Evolutionary conservation across 1,284 basidiomycete species (phyloP).

Genomic region (Puccinia horiana): DNA sequence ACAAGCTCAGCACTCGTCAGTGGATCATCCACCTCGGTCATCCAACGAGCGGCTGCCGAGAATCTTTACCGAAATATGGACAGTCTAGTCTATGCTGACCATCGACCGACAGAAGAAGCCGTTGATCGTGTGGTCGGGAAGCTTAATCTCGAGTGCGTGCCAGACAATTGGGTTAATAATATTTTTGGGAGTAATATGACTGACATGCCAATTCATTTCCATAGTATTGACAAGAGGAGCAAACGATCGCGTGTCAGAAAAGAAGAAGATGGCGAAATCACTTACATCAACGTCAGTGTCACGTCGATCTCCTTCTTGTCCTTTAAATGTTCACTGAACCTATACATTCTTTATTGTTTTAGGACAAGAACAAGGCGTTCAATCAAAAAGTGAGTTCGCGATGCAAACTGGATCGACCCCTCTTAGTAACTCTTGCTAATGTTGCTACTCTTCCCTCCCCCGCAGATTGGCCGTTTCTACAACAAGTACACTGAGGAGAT

Average conservation of each 20-base stretch:
- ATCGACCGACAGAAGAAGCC: constrained; percentile 88
- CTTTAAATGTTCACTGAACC: not conserved
- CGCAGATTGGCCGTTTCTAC: constrained; percentile 88
- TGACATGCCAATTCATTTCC: not conserved
- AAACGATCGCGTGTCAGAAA: constrained; percentile 87
- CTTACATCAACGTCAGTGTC: constrained; percentile 91
- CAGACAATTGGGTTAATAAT: not conserved
- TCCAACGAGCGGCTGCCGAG: constrained; percentile 64
- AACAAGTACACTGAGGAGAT: constrained; percentile 96
- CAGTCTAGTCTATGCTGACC: constrained; percentile 77
- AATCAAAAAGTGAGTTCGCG: constrained; percentile 82
- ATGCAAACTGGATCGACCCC: not conserved
- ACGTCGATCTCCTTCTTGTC: not conserved
- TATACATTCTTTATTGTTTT: not conserved
- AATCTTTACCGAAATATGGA: constrained; percentile 86
- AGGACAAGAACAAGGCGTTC: constrained; percentile 78
- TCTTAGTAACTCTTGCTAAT: not conserved
- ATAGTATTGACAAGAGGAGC: constrained; percentile 78
- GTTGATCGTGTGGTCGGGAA: constrained; percentile 88
- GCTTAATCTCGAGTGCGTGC: constrained; percentile 85
- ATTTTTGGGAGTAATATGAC: not conserved
- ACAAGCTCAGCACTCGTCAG: constrained; percentile 54
- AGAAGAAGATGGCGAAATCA: constrained; percentile 91
- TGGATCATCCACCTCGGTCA: constrained; percentile 60
- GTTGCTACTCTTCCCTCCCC: not conserved